Percentiles rank a stretch among this genome's conserved stretches.
Evolutionary conservation across 345 rosid genomes (phyloP).

Genomic region (Corymbia maculata): DNA sequence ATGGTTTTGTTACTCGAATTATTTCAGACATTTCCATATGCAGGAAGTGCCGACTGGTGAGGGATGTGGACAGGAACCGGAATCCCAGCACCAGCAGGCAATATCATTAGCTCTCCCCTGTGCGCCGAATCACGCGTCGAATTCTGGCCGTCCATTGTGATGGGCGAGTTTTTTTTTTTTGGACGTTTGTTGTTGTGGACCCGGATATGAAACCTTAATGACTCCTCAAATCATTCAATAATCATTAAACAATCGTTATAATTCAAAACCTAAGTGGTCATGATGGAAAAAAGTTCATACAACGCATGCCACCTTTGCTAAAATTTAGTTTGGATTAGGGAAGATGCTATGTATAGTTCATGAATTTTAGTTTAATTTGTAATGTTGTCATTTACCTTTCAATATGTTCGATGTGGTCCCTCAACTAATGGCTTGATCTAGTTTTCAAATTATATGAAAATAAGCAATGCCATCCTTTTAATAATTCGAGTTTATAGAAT

Average conservation of each 20-base stretch:
- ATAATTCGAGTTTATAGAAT: background rate
- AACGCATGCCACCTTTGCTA: background rate
- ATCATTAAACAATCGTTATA: background rate
- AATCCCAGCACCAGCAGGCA: background rate
- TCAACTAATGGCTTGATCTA: no score
- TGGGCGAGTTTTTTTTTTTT: background rate
- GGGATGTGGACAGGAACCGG: background rate
- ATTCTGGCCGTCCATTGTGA: background rate
- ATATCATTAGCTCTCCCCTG: background rate
- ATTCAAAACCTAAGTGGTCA: background rate
- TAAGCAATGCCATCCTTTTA: rapidly evolving
- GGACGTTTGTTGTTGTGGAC: background rate
- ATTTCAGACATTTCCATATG: background rate
- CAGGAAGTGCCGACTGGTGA: background rate
- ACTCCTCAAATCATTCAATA: background rate
- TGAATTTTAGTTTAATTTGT: no score
- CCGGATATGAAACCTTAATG: background rate
- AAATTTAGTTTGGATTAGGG: background rate
- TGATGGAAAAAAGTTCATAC: background rate
- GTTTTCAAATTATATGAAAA: background rate
- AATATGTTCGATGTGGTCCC: rapidly evolving
- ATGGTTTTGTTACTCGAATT: background rate
- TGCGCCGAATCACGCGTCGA: background rate
- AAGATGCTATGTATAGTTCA: background rate
- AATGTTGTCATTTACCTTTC: no score